These are phyloP conservation scores for Podospora anserina DNA, from an alignment of 495 filamentous ascomycete genomes.

Conservation along the genomic window DNA sequence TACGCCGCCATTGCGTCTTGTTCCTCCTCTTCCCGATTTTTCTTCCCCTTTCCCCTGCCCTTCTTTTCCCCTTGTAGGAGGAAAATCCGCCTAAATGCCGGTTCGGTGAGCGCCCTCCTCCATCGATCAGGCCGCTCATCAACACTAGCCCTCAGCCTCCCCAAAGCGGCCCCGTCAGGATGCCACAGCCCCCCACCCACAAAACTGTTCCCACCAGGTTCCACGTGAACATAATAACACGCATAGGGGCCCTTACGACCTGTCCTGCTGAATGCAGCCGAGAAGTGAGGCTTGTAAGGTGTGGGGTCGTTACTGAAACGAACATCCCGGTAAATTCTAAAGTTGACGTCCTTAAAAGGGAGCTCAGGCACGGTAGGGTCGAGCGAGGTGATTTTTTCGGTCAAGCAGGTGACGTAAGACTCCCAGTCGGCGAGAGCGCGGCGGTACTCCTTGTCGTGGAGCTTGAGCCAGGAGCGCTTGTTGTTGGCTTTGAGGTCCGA, in stretches of 20 bases:
- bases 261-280: constrained; percentile 80
- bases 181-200: constrained; percentile 76
- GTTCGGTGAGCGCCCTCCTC: constrained; percentile 60
- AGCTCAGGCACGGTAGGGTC: constrained; percentile 82
- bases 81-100: constrained; percentile 58
- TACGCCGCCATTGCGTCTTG: constrained; percentile 59
- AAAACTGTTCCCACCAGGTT: constrained; percentile 40
- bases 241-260: constrained; percentile 84
- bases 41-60: background rate
- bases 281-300: constrained; percentile 85
- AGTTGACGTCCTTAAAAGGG: constrained; percentile 78
- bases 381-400: constrained; percentile 62
- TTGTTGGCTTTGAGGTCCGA: constrained; percentile 74
- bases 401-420: constrained; percentile 66
- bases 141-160: constrained; percentile 66
- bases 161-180: constrained; percentile 61
- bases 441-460: constrained; percentile 73
- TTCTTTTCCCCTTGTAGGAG: constrained; percentile 40
- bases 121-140: constrained; percentile 65
- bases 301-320: constrained; percentile 75
- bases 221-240: constrained; percentile 64
- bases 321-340: constrained; percentile 81
- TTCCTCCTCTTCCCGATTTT: background rate
- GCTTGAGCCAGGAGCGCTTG: constrained; percentile 80
- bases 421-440: constrained; percentile 74